Evolutionary conservation across 306 rosid genomes (phyloP), one percentile per base, ranked within the genome.

Genomic region (Rubus idaeus): DNA sequence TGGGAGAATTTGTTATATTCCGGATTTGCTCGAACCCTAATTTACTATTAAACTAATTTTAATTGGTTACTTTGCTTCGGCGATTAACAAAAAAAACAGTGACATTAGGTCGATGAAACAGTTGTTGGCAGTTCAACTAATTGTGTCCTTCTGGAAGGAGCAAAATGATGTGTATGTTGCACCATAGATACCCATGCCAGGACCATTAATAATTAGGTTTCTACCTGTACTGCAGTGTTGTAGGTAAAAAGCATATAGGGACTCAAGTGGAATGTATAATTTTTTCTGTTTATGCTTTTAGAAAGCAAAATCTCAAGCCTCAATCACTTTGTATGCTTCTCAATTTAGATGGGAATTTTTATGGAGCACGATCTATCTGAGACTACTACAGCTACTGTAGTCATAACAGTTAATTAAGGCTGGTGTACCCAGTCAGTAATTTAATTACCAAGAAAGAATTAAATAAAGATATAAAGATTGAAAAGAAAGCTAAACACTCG

Each of bases 111-210:
- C 11, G 4, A 20, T 46, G 73, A 23, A 20, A 42, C 14, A 10
- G 16, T 5, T 21, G 40, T 18, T 11, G 6, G 50, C 18, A 57
- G 30, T 56, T 49, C 35, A 57, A 17, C 46, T 16, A 0, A 42
- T 13, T 23, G 39, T 71, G 56, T 42, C 35, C 66, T 45, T 16
- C 3, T 30, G 62, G 12, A 56, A 55, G 62, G 21, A 52, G 65
- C 69, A 73, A 14, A 66, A 20, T 45, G 70, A 79, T 55, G 41
- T 45, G 35, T 42, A 52, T 21, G 75, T 71, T 71, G 64, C 71
- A 66, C 17, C 21, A 1, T 11, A 63, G 6, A 63, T 63, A 64
- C 8, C 47, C 8, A 64, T 47, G 14, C 47, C 8, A 64, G 69
- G 14, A 41, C 17, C 11, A 23, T 68, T 46, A 7, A 47, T 42